These are phyloP conservation scores for Pseudogymnoascus pannorum DNA, from an alignment of 2,329 filamentous ascomycete genomes.

Conservation along the genomic window DNA sequence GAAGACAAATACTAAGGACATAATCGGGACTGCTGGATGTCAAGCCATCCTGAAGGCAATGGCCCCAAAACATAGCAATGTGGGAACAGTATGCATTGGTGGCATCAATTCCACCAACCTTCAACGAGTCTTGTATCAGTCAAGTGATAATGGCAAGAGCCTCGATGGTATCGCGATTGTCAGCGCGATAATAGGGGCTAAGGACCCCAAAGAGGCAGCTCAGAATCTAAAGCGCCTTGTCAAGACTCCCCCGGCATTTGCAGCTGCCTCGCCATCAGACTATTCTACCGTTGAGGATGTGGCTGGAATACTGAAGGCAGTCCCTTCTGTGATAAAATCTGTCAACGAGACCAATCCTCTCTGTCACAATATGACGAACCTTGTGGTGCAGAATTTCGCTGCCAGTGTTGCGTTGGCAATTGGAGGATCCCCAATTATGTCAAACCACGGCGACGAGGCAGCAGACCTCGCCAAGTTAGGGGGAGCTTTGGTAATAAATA, in stretches of 20 bases:
- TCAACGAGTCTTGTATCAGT: conserved; percentile 67
- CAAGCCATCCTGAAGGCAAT: conserved; percentile 59
- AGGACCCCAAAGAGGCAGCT: conserved; percentile 58
- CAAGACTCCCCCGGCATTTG: conserved; percentile 24
- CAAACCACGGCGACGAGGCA: conserved; percentile 77
- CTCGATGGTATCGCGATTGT: conserved; percentile 83
- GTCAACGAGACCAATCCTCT: conserved; percentile 60
- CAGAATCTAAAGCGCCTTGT: conserved; percentile 51
- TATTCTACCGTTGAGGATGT: conserved; percentile 19
- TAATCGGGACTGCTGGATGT: conserved; percentile 68
- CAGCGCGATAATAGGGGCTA: conserved; percentile 74
- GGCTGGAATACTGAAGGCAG: conserved; percentile 19
- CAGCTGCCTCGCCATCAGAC: conserved; percentile 12
- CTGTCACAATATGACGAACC: conserved; percentile 95
- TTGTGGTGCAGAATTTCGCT: conserved; percentile 90
- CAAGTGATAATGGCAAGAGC: conserved; percentile 42
- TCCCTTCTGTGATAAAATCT: conserved; percentile 43
- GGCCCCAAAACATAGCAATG: conserved; percentile 24
- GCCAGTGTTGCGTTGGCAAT: conserved; percentile 82
- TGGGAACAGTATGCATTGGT: conserved; percentile 76
- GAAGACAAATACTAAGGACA: conserved; percentile 79
- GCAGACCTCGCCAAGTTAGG: conserved; percentile 68
- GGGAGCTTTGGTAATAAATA: conserved; percentile 82
- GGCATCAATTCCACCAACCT: conserved; percentile 75
- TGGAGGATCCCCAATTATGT: conserved; percentile 90